Percentiles rank a stretch among this genome's conserved stretches.
phyloP scores from a whole-genome alignment of 2,329 filamentous ascomycete genomes.

The Hymenoscyphus fructigenus region DNA sequence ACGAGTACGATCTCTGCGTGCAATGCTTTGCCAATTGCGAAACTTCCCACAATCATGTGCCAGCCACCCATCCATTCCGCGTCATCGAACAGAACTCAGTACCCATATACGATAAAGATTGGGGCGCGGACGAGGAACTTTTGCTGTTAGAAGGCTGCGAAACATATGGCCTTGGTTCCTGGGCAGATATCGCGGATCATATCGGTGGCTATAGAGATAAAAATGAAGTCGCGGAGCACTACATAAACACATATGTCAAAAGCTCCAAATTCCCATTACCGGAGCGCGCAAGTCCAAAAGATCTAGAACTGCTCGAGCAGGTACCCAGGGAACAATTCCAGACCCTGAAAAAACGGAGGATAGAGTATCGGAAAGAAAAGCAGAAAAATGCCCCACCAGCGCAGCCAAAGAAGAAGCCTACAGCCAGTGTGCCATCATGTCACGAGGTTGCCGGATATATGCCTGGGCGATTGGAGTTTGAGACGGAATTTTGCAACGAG shows the following conservation, averaged over 20 bases:
- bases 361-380: conserved; percentile 86
- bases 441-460: conserved; percentile 99
- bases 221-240: conserved; percentile 94
- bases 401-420: conserved; percentile 92
- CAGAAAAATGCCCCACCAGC: conserved; percentile 80
- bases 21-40: conserved; percentile 87
- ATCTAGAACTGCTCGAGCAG: conserved; percentile 74
- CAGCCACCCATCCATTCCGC: conserved; percentile 80
- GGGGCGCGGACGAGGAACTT: conserved; percentile 97
- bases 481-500: conserved; percentile 96
- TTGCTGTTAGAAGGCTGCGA: conserved; percentile 90
- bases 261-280: conserved; percentile 84
- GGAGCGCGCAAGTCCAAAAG: conserved; percentile 77
- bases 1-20: conserved; percentile 96
- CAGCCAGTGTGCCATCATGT: conserved; percentile 89
- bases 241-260: conserved; percentile 82
- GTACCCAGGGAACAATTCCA: conserved; percentile 93
- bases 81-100: conserved; percentile 99
- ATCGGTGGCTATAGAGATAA: conserved; percentile 94
- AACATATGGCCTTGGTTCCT: conserved; percentile 93
- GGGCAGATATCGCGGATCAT: conserved; percentile 97
- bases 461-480: conserved; percentile 95
- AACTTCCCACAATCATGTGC: conserved; percentile 79
- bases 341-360: conserved; percentile 84
- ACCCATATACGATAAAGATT: conserved; percentile 90